A percentile compares a stretch with the other conserved stretches of the same genome.
These are phyloP conservation scores for Circinella umbellata DNA, from an alignment of 371 early-diverging fungal species.

Conservation along the genomic window DNA sequence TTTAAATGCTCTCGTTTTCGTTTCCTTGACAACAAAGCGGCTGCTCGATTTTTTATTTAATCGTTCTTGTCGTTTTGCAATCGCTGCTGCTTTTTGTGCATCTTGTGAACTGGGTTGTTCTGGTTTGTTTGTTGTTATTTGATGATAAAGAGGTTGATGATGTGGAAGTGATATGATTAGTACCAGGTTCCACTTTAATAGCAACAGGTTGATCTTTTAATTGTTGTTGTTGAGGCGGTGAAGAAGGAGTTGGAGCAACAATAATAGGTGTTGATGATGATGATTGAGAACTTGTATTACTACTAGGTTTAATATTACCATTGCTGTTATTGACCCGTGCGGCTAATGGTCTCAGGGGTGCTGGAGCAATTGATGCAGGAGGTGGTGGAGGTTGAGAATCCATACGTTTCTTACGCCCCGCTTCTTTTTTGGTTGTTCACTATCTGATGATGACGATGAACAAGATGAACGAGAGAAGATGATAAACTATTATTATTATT, in stretches of 20 bases:
- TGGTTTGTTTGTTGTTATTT: background rate
- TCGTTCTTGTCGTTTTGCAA: conserved; percentile 80
- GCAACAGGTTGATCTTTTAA: conserved; percentile 18
- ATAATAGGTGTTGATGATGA: background rate
- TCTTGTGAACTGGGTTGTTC: conserved; percentile 18
- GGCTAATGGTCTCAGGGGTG: conserved; percentile 23
- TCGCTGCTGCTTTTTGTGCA: conserved; percentile 29
- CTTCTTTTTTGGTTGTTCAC: conserved; percentile 45
- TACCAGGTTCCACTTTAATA: conserved; percentile 16
- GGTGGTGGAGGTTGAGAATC: conserved; percentile 18
- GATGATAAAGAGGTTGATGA: conserved; percentile 3
- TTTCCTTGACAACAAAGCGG: conserved; percentile 87
- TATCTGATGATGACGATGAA: conserved; percentile 29
- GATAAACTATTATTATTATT: background rate
- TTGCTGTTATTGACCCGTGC: conserved; percentile 2
- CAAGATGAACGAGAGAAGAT: conserved; percentile 15
- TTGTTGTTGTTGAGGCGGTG: conserved; percentile 17
- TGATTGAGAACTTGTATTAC: background rate
- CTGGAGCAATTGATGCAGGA: conserved; percentile 29
- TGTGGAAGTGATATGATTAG: background rate
- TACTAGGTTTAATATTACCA: background rate
- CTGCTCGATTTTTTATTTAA: conserved; percentile 90
- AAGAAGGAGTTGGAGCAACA: background rate
- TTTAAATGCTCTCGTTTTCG: conserved; percentile 85
- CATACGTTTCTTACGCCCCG: conserved; percentile 47